These are phyloP conservation scores for Hemisphaericaspora nanyangensis DNA, from an alignment of 805 yeast species.

Conservation along the genomic window DNA sequence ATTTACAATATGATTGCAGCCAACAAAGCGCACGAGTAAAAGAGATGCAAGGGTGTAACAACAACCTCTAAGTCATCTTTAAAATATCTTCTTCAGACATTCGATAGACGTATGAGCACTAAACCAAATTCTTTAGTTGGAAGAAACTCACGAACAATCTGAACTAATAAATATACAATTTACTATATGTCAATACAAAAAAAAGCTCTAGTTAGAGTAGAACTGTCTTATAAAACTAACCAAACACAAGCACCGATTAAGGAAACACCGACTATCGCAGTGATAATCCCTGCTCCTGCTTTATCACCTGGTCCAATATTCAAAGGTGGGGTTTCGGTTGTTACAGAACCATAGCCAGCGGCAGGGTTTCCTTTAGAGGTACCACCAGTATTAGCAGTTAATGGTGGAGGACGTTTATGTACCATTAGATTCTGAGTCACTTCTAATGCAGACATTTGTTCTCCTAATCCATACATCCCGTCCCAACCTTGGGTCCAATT, in stretches of 20 bases:
- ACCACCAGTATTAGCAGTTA: constrained; percentile 63
- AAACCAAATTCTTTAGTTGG: no score
- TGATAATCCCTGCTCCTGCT: constrained; percentile 88
- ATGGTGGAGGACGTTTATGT: constrained; percentile 51
- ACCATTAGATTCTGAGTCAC: constrained; percentile 47
- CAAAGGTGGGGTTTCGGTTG: constrained; percentile 38
- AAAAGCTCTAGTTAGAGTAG: no score
- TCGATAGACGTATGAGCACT: no score
- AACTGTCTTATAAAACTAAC: constrained; percentile 36
- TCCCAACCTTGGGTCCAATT: constrained; percentile 49
- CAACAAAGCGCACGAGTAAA: no score
- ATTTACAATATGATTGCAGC: no score
- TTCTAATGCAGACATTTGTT: constrained; percentile 73
- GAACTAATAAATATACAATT: no score
- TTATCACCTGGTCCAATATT: constrained; percentile 51
- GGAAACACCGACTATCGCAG: constrained; percentile 59
- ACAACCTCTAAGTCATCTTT: no score
- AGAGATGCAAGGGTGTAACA: no score
- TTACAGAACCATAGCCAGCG: constrained; percentile 55
- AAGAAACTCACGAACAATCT: no score
- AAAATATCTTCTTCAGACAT: no score
- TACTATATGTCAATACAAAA: no score
- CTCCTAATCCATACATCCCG: constrained; percentile 69
- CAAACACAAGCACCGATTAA: constrained; percentile 42
- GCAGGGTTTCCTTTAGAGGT: constrained; percentile 62